Conservation (phyloP, 2,329 filamentous ascomycete genomes). For the Arthrobotrys sinensis region DNA sequence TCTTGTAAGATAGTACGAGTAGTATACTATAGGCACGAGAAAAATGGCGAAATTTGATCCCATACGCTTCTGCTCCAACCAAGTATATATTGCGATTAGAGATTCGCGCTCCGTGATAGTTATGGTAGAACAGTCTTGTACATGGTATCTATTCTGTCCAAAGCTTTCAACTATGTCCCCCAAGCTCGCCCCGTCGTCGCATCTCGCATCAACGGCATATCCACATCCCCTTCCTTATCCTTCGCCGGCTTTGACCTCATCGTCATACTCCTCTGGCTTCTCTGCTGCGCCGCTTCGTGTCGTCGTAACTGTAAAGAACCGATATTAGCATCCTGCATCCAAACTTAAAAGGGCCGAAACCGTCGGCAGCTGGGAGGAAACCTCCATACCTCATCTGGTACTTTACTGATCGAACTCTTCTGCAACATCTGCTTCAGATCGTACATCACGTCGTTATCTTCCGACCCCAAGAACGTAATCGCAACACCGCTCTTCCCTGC, state of each 20-base stretch:
- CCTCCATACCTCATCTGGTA: slow-evolving; percentile 78
- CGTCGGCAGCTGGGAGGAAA: background rate
- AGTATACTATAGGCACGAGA: slow-evolving; percentile 23
- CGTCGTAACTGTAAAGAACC: slow-evolving; percentile 71
- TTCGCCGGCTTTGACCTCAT: slow-evolving; percentile 48
- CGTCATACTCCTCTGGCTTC: slow-evolving; percentile 71
- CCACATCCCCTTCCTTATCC: slow-evolving; percentile 58
- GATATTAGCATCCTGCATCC: slow-evolving; percentile 32
- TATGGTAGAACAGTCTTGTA: background rate
- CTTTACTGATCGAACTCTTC: slow-evolving; percentile 88
- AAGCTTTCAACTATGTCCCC: slow-evolving; percentile 37
- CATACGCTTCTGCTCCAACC: background rate
- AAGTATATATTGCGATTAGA: no score
- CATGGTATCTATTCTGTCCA: background rate
- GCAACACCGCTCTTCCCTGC: slow-evolving; percentile 96
- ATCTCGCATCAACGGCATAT: slow-evolving; percentile 60
- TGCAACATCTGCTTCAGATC: slow-evolving; percentile 95
- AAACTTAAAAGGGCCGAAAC: slow-evolving; percentile 4
- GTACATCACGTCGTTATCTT: slow-evolving; percentile 91
- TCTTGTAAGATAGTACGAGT: slow-evolving; percentile 33
- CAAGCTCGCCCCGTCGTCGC: slow-evolving; percentile 53
- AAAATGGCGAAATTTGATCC: background rate
- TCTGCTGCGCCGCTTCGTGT: slow-evolving; percentile 92
- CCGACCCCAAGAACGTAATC: slow-evolving; percentile 92
- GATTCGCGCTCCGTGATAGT: no score